Percentiles rank a stretch among this genome's conserved stretches.
These are phyloP conservation scores for Effrenium voratum DNA, from an alignment of 73 alveolate species.

Conservation along the genomic window DNA sequence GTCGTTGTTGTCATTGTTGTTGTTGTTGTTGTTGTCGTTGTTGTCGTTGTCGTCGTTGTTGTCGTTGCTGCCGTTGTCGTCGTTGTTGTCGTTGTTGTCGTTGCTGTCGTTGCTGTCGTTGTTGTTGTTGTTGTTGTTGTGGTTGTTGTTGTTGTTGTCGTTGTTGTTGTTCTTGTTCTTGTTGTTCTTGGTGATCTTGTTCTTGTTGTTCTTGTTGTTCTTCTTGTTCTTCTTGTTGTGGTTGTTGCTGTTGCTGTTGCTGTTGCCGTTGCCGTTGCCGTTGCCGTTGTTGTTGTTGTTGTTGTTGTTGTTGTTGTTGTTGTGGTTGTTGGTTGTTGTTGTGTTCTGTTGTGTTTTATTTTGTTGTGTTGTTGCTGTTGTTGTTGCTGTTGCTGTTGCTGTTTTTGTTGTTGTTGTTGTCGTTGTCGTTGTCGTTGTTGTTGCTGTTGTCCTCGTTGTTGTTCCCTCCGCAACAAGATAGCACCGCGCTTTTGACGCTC, in stretches of 20 bases:
- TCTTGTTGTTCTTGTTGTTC: background rate
- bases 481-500: no score
- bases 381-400: no score
- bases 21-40: background rate
- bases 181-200: background rate
- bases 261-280: no score
- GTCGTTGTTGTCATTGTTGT: background rate
- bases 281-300: no score
- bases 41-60: background rate
- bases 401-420: no score
- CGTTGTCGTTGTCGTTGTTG: no score
- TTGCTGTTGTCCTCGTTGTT: no score
- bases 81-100: background rate
- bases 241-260: background rate
- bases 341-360: no score
- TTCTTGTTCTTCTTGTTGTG: background rate
- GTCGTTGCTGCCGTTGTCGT: background rate
- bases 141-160: background rate
- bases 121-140: background rate
- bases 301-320: no score
- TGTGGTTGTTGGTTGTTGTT: no score
- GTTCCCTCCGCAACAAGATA: no score
- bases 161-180: background rate
- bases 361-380: no score
- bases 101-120: background rate